Percentiles rank a stretch among this genome's conserved stretches.
Evolutionary conservation across 2,329 filamentous ascomycete genomes (phyloP).

Genomic region (Fusarium sp.): DNA sequence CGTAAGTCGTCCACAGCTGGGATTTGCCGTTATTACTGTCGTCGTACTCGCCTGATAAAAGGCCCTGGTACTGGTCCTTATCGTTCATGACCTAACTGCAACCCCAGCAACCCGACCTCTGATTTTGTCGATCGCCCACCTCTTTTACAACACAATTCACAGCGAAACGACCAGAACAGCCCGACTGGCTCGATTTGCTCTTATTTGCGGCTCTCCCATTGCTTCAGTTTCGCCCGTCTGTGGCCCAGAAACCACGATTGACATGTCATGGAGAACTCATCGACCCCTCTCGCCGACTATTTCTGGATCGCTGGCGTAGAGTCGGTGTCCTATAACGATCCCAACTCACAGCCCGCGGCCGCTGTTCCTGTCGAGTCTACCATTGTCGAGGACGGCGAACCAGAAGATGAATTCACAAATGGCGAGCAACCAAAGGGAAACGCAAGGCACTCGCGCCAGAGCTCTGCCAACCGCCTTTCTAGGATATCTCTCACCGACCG

Average conservation of each 20-base stretch:
- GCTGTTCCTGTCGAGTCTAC: slow-evolving; percentile 66
- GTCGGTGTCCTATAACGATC: slow-evolving; percentile 75
- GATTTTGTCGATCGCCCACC: slow-evolving; percentile 32
- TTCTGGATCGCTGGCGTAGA: slow-evolving; percentile 84
- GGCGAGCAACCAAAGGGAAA: slow-evolving; percentile 47
- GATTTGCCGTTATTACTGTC: slow-evolving; percentile 25
- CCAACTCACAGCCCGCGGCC: slow-evolving; percentile 53
- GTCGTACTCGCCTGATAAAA: slow-evolving; percentile 36
- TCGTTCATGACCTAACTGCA: slow-evolving; percentile 44
- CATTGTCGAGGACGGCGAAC: slow-evolving; percentile 75
- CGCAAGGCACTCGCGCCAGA: slow-evolving; percentile 72
- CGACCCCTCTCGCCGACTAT: slow-evolving; percentile 79
- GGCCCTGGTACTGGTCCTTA: slow-evolving; percentile 27
- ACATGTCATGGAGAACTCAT: slow-evolving; percentile 73
- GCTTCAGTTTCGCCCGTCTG: slow-evolving; percentile 39
- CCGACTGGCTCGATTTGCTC: slow-evolving; percentile 16
- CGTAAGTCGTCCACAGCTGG: slow-evolving; percentile 33
- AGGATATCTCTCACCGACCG: slow-evolving; percentile 66
- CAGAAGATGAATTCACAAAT: slow-evolving; percentile 59
- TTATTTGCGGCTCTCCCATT: slow-evolving; percentile 10
- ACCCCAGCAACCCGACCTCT: slow-evolving; percentile 40
- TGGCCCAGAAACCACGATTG: slow-evolving; percentile 52
- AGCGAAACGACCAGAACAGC: slow-evolving; percentile 27
- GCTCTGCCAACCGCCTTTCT: slow-evolving; percentile 71
- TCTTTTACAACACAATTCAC: slow-evolving; percentile 28